Evolutionary conservation across 2,329 filamentous ascomycete genomes (phyloP).

Genomic region (Tolypocladium inflatum): DNA sequence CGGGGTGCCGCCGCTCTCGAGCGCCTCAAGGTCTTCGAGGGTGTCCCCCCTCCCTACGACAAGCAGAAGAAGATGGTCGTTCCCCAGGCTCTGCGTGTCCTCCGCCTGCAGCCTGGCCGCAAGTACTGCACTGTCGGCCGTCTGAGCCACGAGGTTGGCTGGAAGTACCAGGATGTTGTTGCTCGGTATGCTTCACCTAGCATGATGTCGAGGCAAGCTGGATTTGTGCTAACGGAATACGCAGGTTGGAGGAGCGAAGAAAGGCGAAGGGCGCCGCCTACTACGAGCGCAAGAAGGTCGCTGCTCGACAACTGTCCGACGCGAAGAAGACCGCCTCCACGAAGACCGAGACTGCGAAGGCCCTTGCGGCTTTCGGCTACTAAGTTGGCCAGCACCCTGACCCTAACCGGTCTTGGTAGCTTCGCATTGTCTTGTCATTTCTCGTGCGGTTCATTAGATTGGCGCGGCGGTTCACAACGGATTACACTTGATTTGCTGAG

Average conservation of each 20-base stretch:
- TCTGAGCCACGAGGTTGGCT: conserved; percentile 97
- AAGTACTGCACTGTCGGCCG: conserved; percentile 99
- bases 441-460: conserved; percentile 45
- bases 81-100: conserved; percentile 91
- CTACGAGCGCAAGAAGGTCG: conserved; percentile 99
- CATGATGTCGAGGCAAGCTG: neutral
- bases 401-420: conserved; percentile 18
- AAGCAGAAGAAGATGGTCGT: conserved; percentile 99
- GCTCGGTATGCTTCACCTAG: conserved; percentile 61
- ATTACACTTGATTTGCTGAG: conserved; percentile 39
- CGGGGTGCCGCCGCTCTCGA: conserved; percentile 93
- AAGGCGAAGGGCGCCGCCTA: conserved; percentile 99
- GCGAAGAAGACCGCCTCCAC: conserved; percentile 87
- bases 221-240: conserved; percentile 8
- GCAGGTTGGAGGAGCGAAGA: conserved; percentile 95
- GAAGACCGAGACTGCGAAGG: conserved; percentile 76
- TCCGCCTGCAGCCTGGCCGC: conserved; percentile 95
- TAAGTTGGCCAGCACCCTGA: conserved; percentile 40
- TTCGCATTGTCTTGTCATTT: conserved; percentile 34
- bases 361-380: conserved; percentile 87
- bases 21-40: conserved; percentile 99
- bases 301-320: conserved; percentile 79
- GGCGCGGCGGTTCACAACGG: conserved; percentile 41
- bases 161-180: conserved; percentile 99
- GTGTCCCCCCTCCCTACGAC: conserved; percentile 97